Percentiles rank a stretch among this genome's conserved stretches.
Evolutionary conservation across 768 basidiomycete genomes (phyloP).

Genomic region (Sporobolomyces phaffii): DNA sequence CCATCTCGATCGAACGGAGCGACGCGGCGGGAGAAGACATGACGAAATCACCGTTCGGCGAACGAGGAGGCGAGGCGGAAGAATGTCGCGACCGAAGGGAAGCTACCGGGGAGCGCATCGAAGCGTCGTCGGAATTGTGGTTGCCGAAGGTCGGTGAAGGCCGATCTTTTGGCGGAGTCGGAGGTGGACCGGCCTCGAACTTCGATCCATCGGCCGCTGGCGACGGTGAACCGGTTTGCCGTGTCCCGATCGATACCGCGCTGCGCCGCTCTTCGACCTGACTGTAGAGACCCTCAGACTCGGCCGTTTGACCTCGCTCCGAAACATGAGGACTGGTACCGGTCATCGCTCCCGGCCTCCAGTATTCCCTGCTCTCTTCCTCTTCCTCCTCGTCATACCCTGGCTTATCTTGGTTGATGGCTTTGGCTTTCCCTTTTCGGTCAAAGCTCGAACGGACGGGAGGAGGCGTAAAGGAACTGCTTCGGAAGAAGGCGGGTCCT

Average conservation of each 20-base stretch:
- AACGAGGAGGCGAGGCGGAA: constrained; percentile 14
- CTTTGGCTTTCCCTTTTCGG: constrained; percentile 6
- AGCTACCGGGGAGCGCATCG: constrained; percentile 2
- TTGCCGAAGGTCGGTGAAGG: background rate
- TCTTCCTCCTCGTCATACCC: background rate
- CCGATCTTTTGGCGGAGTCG: constrained; percentile 2
- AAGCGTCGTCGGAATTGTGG: no score
- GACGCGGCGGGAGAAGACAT: constrained; percentile 20
- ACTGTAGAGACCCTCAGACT: no score
- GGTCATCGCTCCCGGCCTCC: constrained; percentile 1
- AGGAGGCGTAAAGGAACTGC: constrained; percentile 23
- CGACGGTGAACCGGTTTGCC: no score
- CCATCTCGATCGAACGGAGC: background rate
- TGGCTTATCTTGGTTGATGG: background rate
- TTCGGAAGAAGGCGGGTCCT: constrained; percentile 33
- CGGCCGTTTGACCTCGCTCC: background rate
- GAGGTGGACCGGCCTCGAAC: no score
- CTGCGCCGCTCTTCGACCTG: no score
- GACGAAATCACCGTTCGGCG: constrained; percentile 2
- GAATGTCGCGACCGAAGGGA: background rate
- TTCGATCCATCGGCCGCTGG: no score
- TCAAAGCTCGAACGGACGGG: constrained; percentile 9
- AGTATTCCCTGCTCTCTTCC: constrained; percentile 25
- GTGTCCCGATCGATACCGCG: no score
- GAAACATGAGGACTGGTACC: constrained; percentile 13